Base-by-base conservation (phyloP, 2,329 filamentous ascomycete species). In the Aspergillus aculeatinus region DNA sequence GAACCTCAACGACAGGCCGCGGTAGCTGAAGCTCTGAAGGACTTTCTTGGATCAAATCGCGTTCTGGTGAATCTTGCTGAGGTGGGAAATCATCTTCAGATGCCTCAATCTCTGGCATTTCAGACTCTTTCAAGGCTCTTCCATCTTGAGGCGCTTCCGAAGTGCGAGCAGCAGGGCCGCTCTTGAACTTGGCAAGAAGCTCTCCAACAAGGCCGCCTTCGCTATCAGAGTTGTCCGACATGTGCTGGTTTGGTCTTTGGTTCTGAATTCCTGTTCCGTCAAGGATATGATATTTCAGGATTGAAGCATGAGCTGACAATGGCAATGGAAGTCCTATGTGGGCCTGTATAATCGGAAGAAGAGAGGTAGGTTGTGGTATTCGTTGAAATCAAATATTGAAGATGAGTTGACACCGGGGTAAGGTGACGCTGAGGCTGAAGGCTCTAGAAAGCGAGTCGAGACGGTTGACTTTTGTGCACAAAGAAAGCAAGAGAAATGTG, bases 1-100 rank as follows among this genome's bases (percentile, higher is more conserved):
- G 76, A 12, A 77, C 60, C 31, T 74, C 63, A 35, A 79, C 68
- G 5, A 48, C 42, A 19, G 27, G 44, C 12, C 16, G 14, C 16
- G 39, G 39, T 44, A 44, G 39, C 39, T 9, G 39, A 19, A 14
- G 16, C 39, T 44, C 14, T 7, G 16, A 19, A 6, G 39, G 16
- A 6, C 6, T 16, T 9, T 19, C 16, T 19, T 44, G 39, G 6
- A 16, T 16, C n/a, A 44, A 7, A 7, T 44, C 16, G 16, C 16
- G 12, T 44, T 44, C 39, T 16, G 39, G 39, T 7, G 39, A 19
- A 44, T 44, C 39, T 7, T 7, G 39, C 14, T n/a, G 14, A 44
- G 16, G 16, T 19, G 39, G 14, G 5, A 19, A n/a, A 19, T 19
- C n/a, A 44, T 44, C 33, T 12, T 16, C 39, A 44, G 16, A 19